Conservation (phyloP, 2,329 filamentous ascomycete species). For the Fusarium napiforme region DNA sequence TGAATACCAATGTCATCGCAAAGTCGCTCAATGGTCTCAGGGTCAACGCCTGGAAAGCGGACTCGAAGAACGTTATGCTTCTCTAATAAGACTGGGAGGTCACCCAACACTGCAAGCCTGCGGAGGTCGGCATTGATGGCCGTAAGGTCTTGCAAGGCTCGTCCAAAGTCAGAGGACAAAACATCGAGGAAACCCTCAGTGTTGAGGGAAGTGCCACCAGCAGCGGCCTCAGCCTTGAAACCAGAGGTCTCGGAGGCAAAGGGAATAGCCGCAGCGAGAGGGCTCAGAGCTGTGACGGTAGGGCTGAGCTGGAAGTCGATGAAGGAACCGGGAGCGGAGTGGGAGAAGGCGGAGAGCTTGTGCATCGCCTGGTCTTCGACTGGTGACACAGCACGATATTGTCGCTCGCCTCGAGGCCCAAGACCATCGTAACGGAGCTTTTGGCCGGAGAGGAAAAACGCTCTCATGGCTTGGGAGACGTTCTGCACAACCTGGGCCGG, state of each 20-base stretch:
- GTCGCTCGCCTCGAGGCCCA: constrained; percentile 77
- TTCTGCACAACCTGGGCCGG: constrained; percentile 94
- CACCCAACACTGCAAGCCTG: constrained; percentile 79
- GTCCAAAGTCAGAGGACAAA: constrained; percentile 87
- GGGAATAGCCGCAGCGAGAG: constrained; percentile 69
- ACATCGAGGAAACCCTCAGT: constrained; percentile 85
- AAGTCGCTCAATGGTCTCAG: constrained; percentile 80
- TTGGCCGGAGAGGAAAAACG: constrained; percentile 91
- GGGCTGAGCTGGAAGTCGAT: constrained; percentile 91
- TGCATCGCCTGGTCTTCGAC: constrained; percentile 78
- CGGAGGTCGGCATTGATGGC: constrained; percentile 84
- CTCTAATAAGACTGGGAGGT: constrained; percentile 82
- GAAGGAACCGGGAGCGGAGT: constrained; percentile 76
- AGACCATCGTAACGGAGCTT: constrained; percentile 88
- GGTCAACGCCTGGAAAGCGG: constrained; percentile 91
- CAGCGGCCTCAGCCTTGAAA: constrained; percentile 53
- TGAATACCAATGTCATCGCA: constrained; percentile 89
- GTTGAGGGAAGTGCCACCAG: constrained; percentile 73
- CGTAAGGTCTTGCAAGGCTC: constrained; percentile 84
- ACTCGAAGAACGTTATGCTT: constrained; percentile 76
- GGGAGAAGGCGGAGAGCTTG: constrained; percentile 70
- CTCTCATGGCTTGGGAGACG: constrained; percentile 91
- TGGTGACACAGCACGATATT: constrained; percentile 80
- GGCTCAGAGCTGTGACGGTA: constrained; percentile 87
- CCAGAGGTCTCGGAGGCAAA: constrained; percentile 56